Evolutionary conservation across 78 protist genomes (phyloP).

Genomic region (Pigoraptor vietnamica): DNA sequence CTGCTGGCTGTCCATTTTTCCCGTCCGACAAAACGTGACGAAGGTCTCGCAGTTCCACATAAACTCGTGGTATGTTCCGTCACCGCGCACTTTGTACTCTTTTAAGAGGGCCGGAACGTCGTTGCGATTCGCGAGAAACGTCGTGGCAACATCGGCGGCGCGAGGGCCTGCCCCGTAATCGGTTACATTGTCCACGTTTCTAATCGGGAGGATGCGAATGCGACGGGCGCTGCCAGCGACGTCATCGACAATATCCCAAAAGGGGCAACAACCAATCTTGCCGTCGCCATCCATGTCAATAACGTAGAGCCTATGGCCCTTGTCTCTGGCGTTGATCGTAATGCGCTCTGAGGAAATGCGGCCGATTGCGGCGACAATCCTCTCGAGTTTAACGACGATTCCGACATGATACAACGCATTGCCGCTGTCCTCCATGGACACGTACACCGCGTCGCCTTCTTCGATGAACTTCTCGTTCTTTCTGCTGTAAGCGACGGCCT

Average conservation of each 20-base stretch:
- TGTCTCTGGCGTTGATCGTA: neutral
- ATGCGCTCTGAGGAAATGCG: neutral
- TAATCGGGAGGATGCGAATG: neutral
- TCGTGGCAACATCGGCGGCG: neutral
- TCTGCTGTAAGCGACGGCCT: too few relatives aligned
- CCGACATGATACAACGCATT: neutral
- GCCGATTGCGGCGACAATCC: neutral
- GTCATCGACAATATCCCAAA: neutral
- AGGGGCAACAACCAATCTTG: neutral
- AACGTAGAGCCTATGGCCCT: neutral
- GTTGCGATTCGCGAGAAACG: neutral
- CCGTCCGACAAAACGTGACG: neutral
- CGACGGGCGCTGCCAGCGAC: neutral
- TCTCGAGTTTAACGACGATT: neutral
- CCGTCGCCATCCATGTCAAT: neutral
- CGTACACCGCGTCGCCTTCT: neutral
- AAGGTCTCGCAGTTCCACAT: neutral
- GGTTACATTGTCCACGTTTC: neutral
- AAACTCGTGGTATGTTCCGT: neutral
- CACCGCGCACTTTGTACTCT: neutral
- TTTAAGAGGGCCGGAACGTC: neutral
- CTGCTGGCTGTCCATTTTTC: neutral
- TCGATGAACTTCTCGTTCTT: too few relatives aligned
- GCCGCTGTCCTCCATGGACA: neutral
- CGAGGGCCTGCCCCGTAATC: neutral